These are phyloP conservation scores for Pseudocercospora ulei DNA, from an alignment of 2,329 filamentous ascomycete genomes.

Conservation along the genomic window DNA sequence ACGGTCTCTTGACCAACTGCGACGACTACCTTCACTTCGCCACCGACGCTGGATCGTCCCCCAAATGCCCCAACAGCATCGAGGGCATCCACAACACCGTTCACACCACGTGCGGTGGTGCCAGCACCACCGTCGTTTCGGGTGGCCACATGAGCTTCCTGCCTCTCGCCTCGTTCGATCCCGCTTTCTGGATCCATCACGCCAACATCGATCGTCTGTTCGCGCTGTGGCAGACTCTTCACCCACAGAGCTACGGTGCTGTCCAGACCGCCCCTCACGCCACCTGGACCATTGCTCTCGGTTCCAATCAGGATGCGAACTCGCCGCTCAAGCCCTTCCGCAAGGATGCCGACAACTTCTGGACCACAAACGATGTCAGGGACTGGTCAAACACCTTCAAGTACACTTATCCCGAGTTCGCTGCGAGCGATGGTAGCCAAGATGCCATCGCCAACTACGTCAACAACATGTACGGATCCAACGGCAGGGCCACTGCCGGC, in stretches of 20 bases:
- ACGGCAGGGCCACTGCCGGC: constrained; percentile 13
- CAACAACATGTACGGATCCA: constrained; percentile 51
- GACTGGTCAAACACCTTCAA: constrained; percentile 57
- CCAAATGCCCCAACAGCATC: constrained; percentile 30
- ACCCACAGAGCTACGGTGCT: constrained; percentile 59
- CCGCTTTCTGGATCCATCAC: constrained; percentile 69
- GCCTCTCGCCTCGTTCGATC: constrained; percentile 64
- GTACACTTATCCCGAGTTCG: constrained; percentile 64
- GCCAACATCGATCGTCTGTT: constrained; percentile 63
- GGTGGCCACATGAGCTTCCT: constrained; percentile 60
- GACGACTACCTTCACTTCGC: constrained; percentile 30
- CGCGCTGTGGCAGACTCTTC: constrained; percentile 66
- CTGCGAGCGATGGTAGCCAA: constrained; percentile 41
- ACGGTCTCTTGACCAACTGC: constrained; percentile 31
- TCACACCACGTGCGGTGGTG: constrained; percentile 30
- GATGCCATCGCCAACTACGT: constrained; percentile 38
- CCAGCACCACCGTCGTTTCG: constrained; percentile 15
- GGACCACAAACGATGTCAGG: constrained; percentile 56
- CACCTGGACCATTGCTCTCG: constrained; percentile 53
- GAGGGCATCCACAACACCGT: constrained; percentile 34
- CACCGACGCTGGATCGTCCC: constrained; percentile 26
- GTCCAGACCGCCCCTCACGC: constrained; percentile 46
- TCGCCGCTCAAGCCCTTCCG: constrained; percentile 50
- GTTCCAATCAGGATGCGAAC: constrained; percentile 37
- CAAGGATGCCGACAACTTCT: constrained; percentile 50